These are phyloP conservation scores for Lathyrus tuberosus DNA, from an alignment of 306 rosid species.

Conservation along the genomic window DNA sequence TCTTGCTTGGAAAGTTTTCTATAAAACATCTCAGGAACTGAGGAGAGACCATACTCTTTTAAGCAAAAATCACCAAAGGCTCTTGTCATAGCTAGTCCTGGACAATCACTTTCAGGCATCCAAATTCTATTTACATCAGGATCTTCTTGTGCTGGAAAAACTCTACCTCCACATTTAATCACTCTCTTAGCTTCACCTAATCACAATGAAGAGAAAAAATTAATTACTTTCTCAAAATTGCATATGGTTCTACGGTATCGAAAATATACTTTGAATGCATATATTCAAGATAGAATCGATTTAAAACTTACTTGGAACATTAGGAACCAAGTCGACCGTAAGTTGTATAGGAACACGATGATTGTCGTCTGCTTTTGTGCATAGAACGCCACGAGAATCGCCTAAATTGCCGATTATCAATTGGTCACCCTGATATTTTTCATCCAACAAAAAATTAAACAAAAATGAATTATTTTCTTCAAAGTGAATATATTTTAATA, in stretches of 20 bases:
- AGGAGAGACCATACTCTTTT: constrained; percentile 72
- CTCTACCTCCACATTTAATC: constrained; percentile 61
- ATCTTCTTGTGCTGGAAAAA: constrained; percentile 57
- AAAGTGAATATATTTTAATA: neutral
- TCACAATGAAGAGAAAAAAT: constrained; percentile 14
- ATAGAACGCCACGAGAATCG: constrained; percentile 88
- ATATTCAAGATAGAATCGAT: neutral
- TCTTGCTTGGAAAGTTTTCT: constrained; percentile 62
- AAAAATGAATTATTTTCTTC: neutral
- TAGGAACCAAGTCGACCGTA: constrained; percentile 77
- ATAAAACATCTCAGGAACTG: constrained; percentile 63
- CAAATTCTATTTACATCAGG: constrained; percentile 72
- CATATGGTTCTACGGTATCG: neutral
- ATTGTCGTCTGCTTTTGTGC: constrained; percentile 61
- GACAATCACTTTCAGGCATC: constrained; percentile 71
- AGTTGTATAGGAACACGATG: constrained; percentile 65
- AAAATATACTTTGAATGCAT: neutral
- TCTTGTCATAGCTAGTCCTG: constrained; percentile 94
- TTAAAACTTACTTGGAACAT: constrained; percentile 63
- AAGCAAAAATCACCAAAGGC: constrained; percentile 91
- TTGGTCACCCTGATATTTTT: constrained; percentile 57
- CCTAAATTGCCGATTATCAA: constrained; percentile 80
- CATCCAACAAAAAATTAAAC: constrained; percentile 1
- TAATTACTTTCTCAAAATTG: neutral
- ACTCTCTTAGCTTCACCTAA: constrained; percentile 88